Evolutionary conservation across 305 asterid genomes (phyloP).

Genomic region (Solanum hybrid): DNA sequence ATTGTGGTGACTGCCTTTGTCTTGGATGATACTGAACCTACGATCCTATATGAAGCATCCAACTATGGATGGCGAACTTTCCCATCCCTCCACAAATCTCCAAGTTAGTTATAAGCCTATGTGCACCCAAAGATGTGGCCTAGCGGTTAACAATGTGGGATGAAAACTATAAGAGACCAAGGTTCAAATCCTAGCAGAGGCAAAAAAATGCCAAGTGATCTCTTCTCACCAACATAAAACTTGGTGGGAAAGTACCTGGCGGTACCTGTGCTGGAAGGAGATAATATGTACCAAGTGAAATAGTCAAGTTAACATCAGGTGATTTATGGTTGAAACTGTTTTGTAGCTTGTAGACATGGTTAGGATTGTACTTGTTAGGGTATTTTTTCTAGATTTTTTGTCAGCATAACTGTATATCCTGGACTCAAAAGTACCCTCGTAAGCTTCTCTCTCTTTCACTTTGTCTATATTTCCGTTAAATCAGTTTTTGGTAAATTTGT

Average conservation of each 20-base stretch:
- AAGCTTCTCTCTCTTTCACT: background rate
- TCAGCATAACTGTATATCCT: background rate
- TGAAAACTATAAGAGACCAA: background rate
- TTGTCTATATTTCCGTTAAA: background rate
- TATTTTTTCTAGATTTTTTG: background rate
- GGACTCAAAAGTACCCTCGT: background rate
- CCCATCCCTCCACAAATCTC: background rate
- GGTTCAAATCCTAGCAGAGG: background rate
- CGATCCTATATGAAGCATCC: background rate
- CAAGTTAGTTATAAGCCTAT: background rate
- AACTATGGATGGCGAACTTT: background rate
- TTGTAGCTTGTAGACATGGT: background rate
- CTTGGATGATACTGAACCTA: background rate
- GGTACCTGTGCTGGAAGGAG: background rate
- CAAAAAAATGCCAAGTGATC: background rate
- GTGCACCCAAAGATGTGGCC: background rate
- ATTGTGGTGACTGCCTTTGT: background rate
- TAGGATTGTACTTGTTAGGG: background rate
- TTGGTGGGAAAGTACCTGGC: background rate
- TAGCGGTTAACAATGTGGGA: background rate
- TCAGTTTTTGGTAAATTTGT: background rate
- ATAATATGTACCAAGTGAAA: background rate
- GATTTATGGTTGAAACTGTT: background rate
- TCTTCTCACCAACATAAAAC: background rate
- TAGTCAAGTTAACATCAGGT: background rate